Evolutionary conservation across 2,329 filamentous ascomycete species (phyloP).

Genomic region (Fusarium azukiicola): DNA sequence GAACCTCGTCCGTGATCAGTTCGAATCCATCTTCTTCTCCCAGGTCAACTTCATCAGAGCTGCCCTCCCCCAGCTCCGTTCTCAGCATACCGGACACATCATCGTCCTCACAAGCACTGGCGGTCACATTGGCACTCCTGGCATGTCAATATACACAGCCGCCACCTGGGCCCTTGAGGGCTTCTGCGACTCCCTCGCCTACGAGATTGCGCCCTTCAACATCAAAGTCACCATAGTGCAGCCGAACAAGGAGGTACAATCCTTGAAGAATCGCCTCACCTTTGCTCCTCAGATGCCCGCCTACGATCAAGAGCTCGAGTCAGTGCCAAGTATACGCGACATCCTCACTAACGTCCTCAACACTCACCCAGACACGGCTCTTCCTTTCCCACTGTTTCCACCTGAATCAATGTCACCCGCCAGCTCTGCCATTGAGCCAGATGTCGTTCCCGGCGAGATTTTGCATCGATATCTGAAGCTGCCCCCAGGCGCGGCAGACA

Average conservation of each 20-base stretch:
- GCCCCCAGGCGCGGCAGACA: too few relatives aligned
- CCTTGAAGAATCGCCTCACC: conserved; percentile 92
- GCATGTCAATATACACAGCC: conserved; percentile 94
- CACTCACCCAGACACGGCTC: too few relatives aligned
- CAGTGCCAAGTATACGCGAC: too few relatives aligned
- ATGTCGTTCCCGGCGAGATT: too few relatives aligned
- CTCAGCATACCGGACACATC: conserved; percentile 92
- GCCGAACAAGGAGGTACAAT: conserved; percentile 94
- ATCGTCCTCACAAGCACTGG: conserved; percentile 94
- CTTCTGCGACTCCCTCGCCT: conserved; percentile 96
- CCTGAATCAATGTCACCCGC: too few relatives aligned
- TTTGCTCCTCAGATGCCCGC: conserved; percentile 89
- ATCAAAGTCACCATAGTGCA: conserved; percentile 98
- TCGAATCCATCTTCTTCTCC: conserved; percentile 96
- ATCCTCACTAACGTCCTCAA: too few relatives aligned
- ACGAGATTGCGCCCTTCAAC: conserved; percentile 98
- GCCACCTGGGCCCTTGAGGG: conserved; percentile 97
- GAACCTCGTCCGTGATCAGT: conserved; percentile 93
- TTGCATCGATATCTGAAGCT: too few relatives aligned
- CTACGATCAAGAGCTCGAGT: conserved; percentile 59
- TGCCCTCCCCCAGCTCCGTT: conserved; percentile 88
- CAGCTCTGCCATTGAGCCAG: too few relatives aligned
- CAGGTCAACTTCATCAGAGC: conserved; percentile 98
- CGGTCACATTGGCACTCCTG: conserved; percentile 95
- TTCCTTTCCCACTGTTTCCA: too few relatives aligned